phyloP scores from a whole-genome alignment of 2,329 filamentous ascomycete genomes.

The Aspergillus puulaauensis region DNA sequence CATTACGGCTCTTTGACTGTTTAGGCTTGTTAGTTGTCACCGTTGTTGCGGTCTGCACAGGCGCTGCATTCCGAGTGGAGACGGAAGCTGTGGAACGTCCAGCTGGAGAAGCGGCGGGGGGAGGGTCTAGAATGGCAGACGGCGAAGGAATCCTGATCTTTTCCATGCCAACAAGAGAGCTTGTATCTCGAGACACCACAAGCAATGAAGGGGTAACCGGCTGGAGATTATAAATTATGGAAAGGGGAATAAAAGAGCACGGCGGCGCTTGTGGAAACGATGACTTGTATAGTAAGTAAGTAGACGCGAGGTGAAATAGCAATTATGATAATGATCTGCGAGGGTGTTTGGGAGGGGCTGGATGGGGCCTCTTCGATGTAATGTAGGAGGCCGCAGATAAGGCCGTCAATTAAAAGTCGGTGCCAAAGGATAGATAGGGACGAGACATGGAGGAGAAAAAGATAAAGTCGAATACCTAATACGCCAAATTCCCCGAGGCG shows the following conservation, averaged over 20 bases:
- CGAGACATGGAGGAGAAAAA: slow-evolving; percentile 13
- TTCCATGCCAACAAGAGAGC: slow-evolving; percentile 49
- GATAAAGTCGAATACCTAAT: slow-evolving; percentile 19
- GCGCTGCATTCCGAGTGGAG: slow-evolving; percentile 22
- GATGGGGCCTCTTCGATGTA: neutral
- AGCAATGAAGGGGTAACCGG: neutral
- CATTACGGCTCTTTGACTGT: slow-evolving; percentile 74
- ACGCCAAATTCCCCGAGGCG: slow-evolving; percentile 13
- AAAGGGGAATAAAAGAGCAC: neutral
- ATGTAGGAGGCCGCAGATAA: slow-evolving; percentile 16
- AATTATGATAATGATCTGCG: neutral
- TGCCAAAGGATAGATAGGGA: slow-evolving; percentile 14
- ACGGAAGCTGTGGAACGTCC: slow-evolving; percentile 29
- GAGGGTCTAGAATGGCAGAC: slow-evolving; percentile 51
- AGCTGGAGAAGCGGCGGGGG: slow-evolving; percentile 23
- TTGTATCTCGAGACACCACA: slow-evolving; percentile 10
- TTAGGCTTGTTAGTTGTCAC: slow-evolving; percentile 56
- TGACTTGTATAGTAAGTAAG: neutral
- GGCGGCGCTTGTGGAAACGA: neutral
- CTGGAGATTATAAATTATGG: neutral
- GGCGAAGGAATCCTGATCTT: slow-evolving; percentile 61
- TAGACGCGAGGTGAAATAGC: neutral
- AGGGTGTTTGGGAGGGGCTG: neutral
- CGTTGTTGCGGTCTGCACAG: slow-evolving; percentile 8
- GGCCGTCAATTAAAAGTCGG: slow-evolving; percentile 10